phyloP scores from a whole-genome alignment of 1,284 basidiomycete genomes.

The Irpex lacteus region DNA sequence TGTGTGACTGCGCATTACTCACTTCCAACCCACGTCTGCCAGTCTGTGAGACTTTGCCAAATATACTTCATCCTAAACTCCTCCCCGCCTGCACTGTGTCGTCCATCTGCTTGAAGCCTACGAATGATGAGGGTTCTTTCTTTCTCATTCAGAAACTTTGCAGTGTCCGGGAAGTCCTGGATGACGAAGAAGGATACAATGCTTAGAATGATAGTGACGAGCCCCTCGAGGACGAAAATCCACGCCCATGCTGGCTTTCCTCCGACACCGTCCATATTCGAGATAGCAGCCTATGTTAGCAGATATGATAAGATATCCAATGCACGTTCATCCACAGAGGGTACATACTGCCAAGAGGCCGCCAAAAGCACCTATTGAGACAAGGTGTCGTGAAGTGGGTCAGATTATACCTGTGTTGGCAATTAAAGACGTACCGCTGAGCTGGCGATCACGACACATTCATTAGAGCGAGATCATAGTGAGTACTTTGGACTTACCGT shows the following conservation, averaged over 20 bases:
- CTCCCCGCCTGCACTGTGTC: constrained; percentile 72
- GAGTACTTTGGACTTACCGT: constrained; percentile 36
- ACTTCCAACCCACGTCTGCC: constrained; percentile 74
- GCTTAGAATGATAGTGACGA: constrained; percentile 42
- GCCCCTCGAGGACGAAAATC: constrained; percentile 71
- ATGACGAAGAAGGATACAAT: constrained; percentile 72
- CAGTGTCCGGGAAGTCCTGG: constrained; percentile 79
- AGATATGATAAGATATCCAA: not conserved
- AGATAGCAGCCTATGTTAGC: constrained; percentile 52
- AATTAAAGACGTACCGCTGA: not conserved
- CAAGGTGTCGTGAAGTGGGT: not conserved
- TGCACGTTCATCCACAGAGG: not conserved
- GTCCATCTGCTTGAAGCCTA: constrained; percentile 60
- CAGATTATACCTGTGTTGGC: not conserved
- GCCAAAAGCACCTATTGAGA: constrained; percentile 3
- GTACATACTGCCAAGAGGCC: constrained; percentile 37
- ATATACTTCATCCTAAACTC: constrained; percentile 60
- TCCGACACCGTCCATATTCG: constrained; percentile 64
- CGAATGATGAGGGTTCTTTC: constrained; percentile 69
- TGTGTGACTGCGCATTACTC: not conserved
- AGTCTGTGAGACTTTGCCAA: constrained; percentile 56
- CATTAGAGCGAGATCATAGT: not conserved
- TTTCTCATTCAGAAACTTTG: constrained; percentile 68
- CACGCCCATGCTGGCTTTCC: constrained; percentile 57
- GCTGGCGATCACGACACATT: not conserved